Conservation (phyloP, 2,329 filamentous ascomycete genomes). For the Shiraia bambusicola region DNA sequence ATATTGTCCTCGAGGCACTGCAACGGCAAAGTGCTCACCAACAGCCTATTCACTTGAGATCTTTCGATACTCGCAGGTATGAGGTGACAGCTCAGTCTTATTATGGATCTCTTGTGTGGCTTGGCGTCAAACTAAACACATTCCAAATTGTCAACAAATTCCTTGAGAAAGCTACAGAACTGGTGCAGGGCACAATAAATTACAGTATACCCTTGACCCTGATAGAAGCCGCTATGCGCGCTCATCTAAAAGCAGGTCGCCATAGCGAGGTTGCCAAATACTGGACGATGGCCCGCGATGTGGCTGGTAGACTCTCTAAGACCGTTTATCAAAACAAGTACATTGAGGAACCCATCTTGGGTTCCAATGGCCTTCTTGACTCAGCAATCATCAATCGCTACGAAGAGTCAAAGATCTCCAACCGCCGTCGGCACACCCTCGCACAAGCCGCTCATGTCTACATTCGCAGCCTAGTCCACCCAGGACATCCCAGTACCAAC, state of each 20-base stretch:
- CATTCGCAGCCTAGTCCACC: conserved; percentile 54
- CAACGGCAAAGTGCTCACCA: conserved; percentile 25
- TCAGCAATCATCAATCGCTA: conserved; percentile 19
- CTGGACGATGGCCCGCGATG: conserved; percentile 64
- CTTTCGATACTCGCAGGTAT: conserved; percentile 33
- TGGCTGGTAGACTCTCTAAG: conserved; percentile 49
- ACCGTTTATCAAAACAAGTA: conserved; percentile 39
- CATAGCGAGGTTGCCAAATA: conserved; percentile 63
- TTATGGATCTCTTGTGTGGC: conserved; percentile 58
- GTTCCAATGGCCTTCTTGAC: conserved; percentile 26
- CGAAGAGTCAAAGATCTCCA: conserved; percentile 25
- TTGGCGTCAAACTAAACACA: conserved; percentile 53
- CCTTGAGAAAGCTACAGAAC: conserved; percentile 22
- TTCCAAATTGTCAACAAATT: conserved; percentile 44
- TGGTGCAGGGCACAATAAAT: conserved; percentile 13
- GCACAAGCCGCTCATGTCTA: conserved; percentile 53
- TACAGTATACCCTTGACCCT: conserved; percentile 43
- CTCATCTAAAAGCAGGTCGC: conserved; percentile 60
- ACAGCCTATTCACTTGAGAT: conserved; percentile 26
- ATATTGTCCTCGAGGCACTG: conserved; percentile 31
- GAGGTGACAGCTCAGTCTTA: conserved; percentile 53
- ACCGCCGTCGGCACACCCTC: conserved; percentile 52
- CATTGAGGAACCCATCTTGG: conserved; percentile 22
- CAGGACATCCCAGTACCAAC: conserved; percentile 48
- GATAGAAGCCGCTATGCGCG: conserved; percentile 63